Evolutionary conservation across 2,329 filamentous ascomycete genomes (phyloP), one percentile per base, ranked within the genome.

Genomic region (Fusarium setosum): DNA sequence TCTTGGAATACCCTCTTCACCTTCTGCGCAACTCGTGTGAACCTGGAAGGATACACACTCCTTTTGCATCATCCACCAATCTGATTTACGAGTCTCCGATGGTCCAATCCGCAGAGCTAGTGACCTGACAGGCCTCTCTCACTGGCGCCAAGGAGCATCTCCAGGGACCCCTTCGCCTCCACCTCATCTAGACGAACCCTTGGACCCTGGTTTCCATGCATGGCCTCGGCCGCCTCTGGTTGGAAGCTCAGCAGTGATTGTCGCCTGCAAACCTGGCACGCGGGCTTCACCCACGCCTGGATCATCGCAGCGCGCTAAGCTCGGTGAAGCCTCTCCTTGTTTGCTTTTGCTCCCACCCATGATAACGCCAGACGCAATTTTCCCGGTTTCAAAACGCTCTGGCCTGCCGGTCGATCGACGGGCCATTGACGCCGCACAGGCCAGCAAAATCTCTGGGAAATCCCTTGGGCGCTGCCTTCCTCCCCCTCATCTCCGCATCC

Each of bases 281-380:
- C 48, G 23, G 35, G 38, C 31, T 55, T 49, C 32, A 40, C 17
- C 49, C 17, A 29, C 34, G 42, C 26, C 42, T 60, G 44, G 59
- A 57, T 65, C 47, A 32, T 54, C 61, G 23, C 17, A 48, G 57
- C 62, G 60, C 64, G 64, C 64, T 65, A 67, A 67, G 38, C 64
- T 68, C 64, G 60, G 54, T 35, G 35, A 35, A 15, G n/a, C n/a
- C n/a, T 20, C 49, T 17, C 38, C 17, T 29, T 24, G 8, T 24
- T 32, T 31, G 23, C 29, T 37, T 24, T 12, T 31, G 18, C 38
- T 65, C 44, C 26, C 21, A 41, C 48, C 62, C 61, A 51, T 62
- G 61, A 65, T 58, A 65, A 35, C 57, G n/a, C n/a, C n/a, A n/a
- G n/a, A n/a, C n/a, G n/a, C n/a, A n/a, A 54, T 31, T 57, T 48